Evolutionary conservation across 2,329 filamentous ascomycete species (phyloP), one percentile per base, ranked within the genome.

Genomic region (Didymellaceae sp.): DNA sequence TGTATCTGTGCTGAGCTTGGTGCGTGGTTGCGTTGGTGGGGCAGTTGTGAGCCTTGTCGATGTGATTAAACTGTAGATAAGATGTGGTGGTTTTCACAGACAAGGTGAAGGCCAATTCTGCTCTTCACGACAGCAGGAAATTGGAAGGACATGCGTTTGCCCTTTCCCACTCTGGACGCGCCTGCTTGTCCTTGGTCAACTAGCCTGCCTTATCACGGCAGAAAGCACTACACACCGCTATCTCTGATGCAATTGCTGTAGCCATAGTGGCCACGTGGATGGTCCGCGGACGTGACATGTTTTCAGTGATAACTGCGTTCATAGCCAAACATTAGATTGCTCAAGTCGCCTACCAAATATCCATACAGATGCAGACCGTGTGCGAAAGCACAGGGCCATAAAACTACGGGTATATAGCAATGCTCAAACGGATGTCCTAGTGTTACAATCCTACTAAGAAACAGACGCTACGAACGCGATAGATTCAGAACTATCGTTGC

Each of bases 331-430:
- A 50, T 45, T 55, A 55, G 28, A 47, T 53, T 53, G 38, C 39
- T 39, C 31, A 38, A 39, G 35, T 39, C 33, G 35, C 43, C 44
- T 48, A 48, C 47, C 39, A 48, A 9, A 45, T 53, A 47, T 53
- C 44, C 39, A 47, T 53, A 45, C 49, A 54, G 54, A 25, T 48
- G 42, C 41, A 50, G 51, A 45, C 41, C 45, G 41, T 42, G 52
- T 38, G 50, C 58, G 39, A 54, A 55, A 51, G 24, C 48, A 26
- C 55, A 54, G 39, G 57, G 52, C 58, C 57, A 53, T 68, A 62
- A 64, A 65, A 63, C 62, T 67, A 66, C 66, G 70, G 70, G 70
- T 73, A 73, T 73, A 70, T 70, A 72, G 67, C 67, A 67, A 71
- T 71, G 62, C 66, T 69, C 46, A 61, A 63, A 59, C 42, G 39